Evolutionary conservation across 495 filamentous ascomycete species (phyloP).

Genomic region (Trichocladium uniseriatum): DNA sequence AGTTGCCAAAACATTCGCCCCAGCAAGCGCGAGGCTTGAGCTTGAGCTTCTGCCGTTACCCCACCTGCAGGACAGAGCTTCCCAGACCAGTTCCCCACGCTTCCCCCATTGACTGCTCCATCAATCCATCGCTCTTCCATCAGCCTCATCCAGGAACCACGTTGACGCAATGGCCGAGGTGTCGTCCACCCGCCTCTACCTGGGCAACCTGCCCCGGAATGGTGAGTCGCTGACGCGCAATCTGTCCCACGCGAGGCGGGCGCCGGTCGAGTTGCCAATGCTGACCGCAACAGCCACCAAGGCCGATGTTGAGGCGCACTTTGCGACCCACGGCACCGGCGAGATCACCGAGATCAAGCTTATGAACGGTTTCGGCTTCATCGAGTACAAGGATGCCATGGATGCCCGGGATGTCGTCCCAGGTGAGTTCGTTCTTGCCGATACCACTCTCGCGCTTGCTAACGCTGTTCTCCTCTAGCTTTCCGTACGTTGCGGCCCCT

Average conservation of each 20-base stretch:
- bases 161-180: conserved; percentile 55
- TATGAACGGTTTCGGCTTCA: conserved; percentile 99
- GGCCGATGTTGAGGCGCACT: conserved; percentile 91
- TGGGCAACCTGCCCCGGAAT: conserved; percentile 93
- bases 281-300: conserved; percentile 64
- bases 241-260: neutral
- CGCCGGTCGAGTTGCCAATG: neutral
- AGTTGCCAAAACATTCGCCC: neutral
- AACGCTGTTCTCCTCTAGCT: conserved; percentile 28
- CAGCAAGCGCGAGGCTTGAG: neutral
- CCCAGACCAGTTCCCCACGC: neutral
- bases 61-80: neutral
- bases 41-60: neutral
- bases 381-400: conserved; percentile 96
- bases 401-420: conserved; percentile 96
- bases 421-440: no score
- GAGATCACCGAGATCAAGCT: conserved; percentile 98
- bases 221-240: conserved; percentile 50
- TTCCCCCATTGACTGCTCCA: neutral
- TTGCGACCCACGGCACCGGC: conserved; percentile 87
- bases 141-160: neutral
- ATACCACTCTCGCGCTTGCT: no score
- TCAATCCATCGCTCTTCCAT: neutral
- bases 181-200: conserved; percentile 86
- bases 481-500: conserved; percentile 44